These are phyloP conservation scores for Pseudogymnoascus pannorum DNA, from an alignment of 2,329 filamentous ascomycete species.

Conservation along the genomic window DNA sequence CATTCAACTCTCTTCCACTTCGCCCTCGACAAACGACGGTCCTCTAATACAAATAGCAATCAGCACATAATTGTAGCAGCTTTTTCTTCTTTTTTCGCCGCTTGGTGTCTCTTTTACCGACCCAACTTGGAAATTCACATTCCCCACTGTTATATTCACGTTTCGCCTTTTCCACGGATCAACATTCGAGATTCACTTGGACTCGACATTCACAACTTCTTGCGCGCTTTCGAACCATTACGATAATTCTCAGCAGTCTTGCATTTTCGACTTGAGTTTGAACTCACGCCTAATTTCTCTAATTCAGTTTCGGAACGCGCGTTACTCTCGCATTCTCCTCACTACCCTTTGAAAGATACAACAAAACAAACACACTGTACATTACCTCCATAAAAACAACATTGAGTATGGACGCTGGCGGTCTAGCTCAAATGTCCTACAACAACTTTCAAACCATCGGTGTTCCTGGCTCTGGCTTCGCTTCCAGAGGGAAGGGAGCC, in stretches of 20 bases:
- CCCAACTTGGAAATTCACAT: slow-evolving; percentile 1
- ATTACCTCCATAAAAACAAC: slow-evolving; percentile 3
- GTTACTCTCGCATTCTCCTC: neutral
- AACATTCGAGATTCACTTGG: neutral
- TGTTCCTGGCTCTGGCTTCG: slow-evolving; percentile 72
- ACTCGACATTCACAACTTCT: neutral
- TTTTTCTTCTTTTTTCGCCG: neutral
- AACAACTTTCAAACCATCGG: slow-evolving; percentile 70
- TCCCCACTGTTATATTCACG: neutral
- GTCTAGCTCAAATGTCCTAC: slow-evolving; percentile 99
- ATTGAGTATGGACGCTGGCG: slow-evolving; percentile 77
- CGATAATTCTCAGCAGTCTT: slow-evolving; percentile 4
- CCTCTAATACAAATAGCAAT: slow-evolving; percentile 5
- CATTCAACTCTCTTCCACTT: neutral
- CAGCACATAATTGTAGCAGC: slow-evolving; percentile 4
- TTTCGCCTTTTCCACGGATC: neutral
- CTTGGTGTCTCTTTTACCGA: neutral
- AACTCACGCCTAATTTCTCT: slow-evolving; percentile 3
- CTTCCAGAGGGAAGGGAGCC: slow-evolving; percentile 72
- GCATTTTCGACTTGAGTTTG: neutral
- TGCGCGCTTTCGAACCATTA: neutral
- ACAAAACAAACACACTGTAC: slow-evolving; percentile 6
- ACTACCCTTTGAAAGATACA: neutral
- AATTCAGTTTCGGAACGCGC: neutral
- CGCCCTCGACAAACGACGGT: neutral